Conservation (phyloP, 2,329 filamentous ascomycete species). For the Fusarium oxysporum region DNA sequence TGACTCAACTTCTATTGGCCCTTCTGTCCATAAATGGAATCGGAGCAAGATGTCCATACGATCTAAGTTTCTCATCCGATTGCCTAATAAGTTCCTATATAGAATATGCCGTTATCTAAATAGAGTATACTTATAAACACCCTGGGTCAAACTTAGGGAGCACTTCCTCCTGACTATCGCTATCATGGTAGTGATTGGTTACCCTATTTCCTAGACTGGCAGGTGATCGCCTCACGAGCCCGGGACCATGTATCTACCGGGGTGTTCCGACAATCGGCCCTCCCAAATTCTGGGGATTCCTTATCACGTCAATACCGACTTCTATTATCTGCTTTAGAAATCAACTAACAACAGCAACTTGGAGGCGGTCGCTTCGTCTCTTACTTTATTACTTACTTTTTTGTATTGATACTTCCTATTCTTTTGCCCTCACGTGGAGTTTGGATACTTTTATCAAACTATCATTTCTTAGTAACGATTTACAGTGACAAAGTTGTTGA, state of each 20-base stretch:
- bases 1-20: background rate
- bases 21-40: too few relatives aligned
- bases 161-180: constrained; percentile 1
- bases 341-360: background rate
- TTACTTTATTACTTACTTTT: background rate
- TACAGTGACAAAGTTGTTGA: constrained; percentile 13
- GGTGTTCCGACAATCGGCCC: constrained; percentile 29
- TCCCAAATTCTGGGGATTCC: background rate
- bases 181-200: constrained; percentile 36
- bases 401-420: background rate
- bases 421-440: background rate
- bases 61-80: background rate
- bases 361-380: background rate
- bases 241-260: constrained; percentile 41
- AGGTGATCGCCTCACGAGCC: constrained; percentile 45
- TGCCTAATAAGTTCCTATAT: background rate
- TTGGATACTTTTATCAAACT: background rate
- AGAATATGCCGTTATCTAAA: background rate
- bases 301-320: constrained; percentile 38
- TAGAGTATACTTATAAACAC: background rate
- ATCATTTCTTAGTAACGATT: background rate
- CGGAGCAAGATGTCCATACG: background rate
- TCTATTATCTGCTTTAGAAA: constrained; percentile 15
- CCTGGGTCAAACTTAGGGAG: background rate
- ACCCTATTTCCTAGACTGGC: constrained; percentile 25